Evolutionary conservation across 2,329 filamentous ascomycete species (phyloP), one percentile per base, ranked within the genome.

Genomic region (Aspergillus proliferans): DNA sequence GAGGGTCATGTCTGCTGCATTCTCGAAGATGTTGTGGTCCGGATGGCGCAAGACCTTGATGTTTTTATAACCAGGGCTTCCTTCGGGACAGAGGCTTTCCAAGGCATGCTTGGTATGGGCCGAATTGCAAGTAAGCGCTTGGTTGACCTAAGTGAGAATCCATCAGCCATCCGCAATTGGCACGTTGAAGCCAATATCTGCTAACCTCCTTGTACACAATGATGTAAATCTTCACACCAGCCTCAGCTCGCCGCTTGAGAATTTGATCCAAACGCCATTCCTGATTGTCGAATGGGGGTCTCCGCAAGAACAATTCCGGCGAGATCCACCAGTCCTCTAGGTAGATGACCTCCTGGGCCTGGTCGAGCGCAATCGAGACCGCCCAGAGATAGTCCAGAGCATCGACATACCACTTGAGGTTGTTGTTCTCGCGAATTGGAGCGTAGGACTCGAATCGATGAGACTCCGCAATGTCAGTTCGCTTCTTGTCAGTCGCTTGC

Each of bases 291-390:
- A 86, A 85, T 0, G 93, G 88, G 1, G 93, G 91, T 18, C 93
- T 80, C 34, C 93, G 83, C 53, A 98, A 70, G 70, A 70, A 95
- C 24, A 96, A 74, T 70, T 95, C 91, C 1, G 91, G 93, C 3
- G 88, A 94, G 12, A 97, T 75, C 93, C 93, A 97, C 93, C 92
- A 98, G 64, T 97, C 93, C 51, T 79, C 86, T 57, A 98, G 94
- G 69, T 97, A 98, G 59, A 98, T 96, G 42, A 86, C 86, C 71
- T 97, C 92, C 62, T 87, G 87, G 34, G 93, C 93, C 51, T 84
- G 79, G 55, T 97, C 91, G n/a, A 97, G 77, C 0, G 91, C 92
- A 30, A 85, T 83, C 0, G 90, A 94, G 9, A 98, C 90, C 15
- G 93, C 86, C 85, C 90, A 95, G 68, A 93, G 94, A 70, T 98